Base-by-base conservation (phyloP, 768 basidiomycete species). In the Exidia glandulosa region DNA sequence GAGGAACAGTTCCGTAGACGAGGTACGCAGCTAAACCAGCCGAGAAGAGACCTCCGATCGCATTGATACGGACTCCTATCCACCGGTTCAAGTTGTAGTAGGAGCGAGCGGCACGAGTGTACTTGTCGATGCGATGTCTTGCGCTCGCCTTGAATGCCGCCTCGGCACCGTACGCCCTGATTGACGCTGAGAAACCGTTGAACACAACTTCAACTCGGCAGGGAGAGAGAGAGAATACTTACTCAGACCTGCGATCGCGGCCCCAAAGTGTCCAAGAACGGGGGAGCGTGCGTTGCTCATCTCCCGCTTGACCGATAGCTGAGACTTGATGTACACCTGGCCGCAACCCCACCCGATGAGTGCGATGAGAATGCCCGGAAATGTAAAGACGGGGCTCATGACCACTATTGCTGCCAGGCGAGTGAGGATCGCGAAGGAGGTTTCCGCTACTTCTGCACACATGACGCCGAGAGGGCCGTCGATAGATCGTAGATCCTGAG, bases 281-380 rank as follows among this genome's bases (percentile, higher is more conserved):
- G 75, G 75, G 29, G 68, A 66, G 57, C 72, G 70, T 32, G 68
- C 63, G 59, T 73, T 73, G 2, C 63, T 66, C 68, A 72, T 69
- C 58, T 72, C 69, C n/a, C 73, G 65, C 67, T 75, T 76, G 64
- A 74, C 69, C n/a, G 68, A 66, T 32, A 75, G 64, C 59, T 76
- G 75, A 48, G 70, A 69, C 57, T 72, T 69, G 50, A 76, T 74
- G 62, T 75, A 75, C 7, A 75, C 58, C 57, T 73, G 71, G 19
- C 72, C 73, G 2, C 71, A 36, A 23, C 66, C 55, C 27, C 60
- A 66, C 16, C 70, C 73, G 19, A 72, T 13, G 2, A 64, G 60
- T 32, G 59, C 63, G 7, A 69, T 37, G 4, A 60, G 6, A 30
- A 67, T 19, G 3, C 66, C 66, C 1, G 63, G 62, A 2, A 66